Base-by-base conservation (phyloP, 805 yeast species). In the Komagataella pseudopastoris region DNA sequence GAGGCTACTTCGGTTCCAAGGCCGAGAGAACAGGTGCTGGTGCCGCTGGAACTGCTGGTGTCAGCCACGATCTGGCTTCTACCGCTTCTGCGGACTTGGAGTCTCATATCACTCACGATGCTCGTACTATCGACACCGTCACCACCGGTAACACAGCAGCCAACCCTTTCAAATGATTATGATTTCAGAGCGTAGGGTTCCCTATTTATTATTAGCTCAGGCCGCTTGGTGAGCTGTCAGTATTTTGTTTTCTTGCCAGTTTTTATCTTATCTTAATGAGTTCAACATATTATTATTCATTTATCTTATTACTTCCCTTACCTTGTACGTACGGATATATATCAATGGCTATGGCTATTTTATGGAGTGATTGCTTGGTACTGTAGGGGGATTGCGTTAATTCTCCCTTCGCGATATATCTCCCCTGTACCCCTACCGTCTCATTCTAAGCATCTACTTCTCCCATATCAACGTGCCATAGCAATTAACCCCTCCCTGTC, bases 51-150 rank as follows among this genome's bases (percentile, higher is more conserved):
- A 59, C 56, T 24, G 54, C 52, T 6, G 46, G 24, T 39, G 46
- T 51, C 30, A 44, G 10, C 20, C 50, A 50, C 23, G 61, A 59
- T 49, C 54, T 48, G 17, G 55, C 57, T 5, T 58, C 61, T 2
- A 49, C 58, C 18, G 53, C 52, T 14, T 58, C 63, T 4, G 53
- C 51, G 36, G 63, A 59, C 49, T 51, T 59, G 17, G 54, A 58
- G 47, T 58, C 61, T 3, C 56, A 58, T 22, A 53, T 44, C 20
- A 51, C 61, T 7, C 49, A 47, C 20, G 49, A 48, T 30, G 46
- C 50, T 18, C 49, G 20, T 39, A 56, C 59, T 14, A 50, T 58
- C 16, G 51, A 50, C 36, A 58, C 60, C 47, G 48, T 45, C 12
- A 48, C 39, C 36, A 52, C 53, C 18, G 52, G 50, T 20, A 17